Base-by-base conservation (phyloP, 2,329 filamentous ascomycete species). In the Endoconidiophora laricicola region DNA sequence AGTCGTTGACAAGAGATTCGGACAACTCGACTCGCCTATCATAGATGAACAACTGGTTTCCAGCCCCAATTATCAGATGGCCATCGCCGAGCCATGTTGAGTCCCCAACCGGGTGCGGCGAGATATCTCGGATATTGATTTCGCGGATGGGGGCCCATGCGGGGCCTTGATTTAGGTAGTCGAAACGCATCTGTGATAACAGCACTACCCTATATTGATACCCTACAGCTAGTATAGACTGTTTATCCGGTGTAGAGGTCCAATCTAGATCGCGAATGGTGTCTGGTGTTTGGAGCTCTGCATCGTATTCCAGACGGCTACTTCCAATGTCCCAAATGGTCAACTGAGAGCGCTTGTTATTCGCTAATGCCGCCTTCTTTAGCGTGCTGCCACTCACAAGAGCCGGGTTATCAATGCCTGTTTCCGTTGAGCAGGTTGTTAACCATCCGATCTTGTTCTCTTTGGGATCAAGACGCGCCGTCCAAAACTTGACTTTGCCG, bases 281-380 rank as follows among this genome's bases (percentile, higher is more conserved):
- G 57, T 91, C 83, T 53, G 82, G 74, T 10, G 73, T 71, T 55
- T 81, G 74, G 55, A 87, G 91, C 26, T 78, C 73, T 58, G 90
- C 77, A 54, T 84, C 75, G 59, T 85, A 87, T 62, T 95, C 88
- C 4, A 94, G 71, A 55, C 86, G 81, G 2, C 80, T 80, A 50
- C 82, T 84, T 55, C 81, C 78, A 9, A 86, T 83, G 59, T 94
- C 88, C 90, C 88, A 95, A 46, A 95, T 94, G 0, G 85, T 93
- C 46, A 95, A 66, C 39, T 79, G 77, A 0, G 81, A 86, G 55
- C 81, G 78, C 12, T 73, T 70, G 2, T 76, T 70, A 60, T 93
- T 83, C 33, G 93, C 85, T 18, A 95, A 65, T 3, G 87, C 87
- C 22, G 85, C 83, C 62, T 93, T 94, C 55, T 88, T 82, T 58